Conservation (phyloP, 2,329 filamentous ascomycete species). For the Penicillium sp. region DNA sequence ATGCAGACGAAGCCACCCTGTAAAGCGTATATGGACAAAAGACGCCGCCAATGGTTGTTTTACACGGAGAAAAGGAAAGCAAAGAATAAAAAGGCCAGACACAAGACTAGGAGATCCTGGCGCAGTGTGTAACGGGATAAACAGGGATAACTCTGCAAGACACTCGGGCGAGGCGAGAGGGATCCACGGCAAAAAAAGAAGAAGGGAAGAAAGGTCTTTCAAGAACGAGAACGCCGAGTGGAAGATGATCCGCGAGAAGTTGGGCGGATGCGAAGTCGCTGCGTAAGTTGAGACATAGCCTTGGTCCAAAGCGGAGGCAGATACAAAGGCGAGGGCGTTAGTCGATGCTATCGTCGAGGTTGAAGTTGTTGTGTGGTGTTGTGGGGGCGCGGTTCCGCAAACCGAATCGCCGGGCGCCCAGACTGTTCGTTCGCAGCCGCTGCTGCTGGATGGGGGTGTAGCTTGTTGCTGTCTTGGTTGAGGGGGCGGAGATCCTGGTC, state of each 20-base stretch:
- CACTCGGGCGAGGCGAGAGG: background rate
- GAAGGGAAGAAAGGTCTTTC: background rate
- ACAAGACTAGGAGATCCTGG: background rate
- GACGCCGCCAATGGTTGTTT: constrained; percentile 9
- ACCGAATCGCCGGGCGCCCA: constrained; percentile 38
- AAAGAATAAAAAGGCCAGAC: background rate
- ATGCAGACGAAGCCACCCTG: background rate
- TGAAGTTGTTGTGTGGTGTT: constrained; percentile 26
- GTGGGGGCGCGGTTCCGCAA: constrained; percentile 33
- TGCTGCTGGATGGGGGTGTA: constrained; percentile 42
- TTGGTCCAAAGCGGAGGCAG: background rate
- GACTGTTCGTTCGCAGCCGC: constrained; percentile 40
- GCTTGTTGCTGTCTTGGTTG: constrained; percentile 38
- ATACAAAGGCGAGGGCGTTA: constrained; percentile 14
- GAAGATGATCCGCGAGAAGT: background rate
- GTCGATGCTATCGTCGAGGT: constrained; percentile 36
- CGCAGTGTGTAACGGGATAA: background rate
- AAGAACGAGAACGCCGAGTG: background rate
- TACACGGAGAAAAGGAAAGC: constrained; percentile 4
- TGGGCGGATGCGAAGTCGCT: background rate
- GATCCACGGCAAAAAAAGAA: background rate
- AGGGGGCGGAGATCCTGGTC: constrained; percentile 37
- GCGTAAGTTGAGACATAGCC: background rate
- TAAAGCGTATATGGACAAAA: constrained; percentile 5
- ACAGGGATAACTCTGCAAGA: background rate